These are phyloP conservation scores for Multifurca ochricompacta DNA, from an alignment of 768 basidiomycete species.

Conservation along the genomic window DNA sequence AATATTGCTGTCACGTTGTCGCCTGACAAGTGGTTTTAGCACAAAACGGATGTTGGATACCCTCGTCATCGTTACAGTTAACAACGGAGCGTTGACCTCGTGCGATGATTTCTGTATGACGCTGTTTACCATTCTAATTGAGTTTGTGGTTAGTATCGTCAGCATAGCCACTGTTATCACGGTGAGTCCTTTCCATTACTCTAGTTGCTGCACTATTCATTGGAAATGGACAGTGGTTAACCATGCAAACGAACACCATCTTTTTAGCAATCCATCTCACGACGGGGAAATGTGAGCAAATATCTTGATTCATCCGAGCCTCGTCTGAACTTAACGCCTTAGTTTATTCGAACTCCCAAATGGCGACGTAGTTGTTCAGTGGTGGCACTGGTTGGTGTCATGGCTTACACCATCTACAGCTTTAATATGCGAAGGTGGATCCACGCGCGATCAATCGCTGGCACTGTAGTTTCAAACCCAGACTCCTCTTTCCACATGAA, in stretches of 20 bases:
- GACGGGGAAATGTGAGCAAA: conserved; percentile 4
- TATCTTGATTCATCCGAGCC: neutral
- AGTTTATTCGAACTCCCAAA: conserved; percentile 1
- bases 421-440: conserved; percentile 3
- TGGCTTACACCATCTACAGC: neutral
- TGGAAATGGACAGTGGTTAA: neutral
- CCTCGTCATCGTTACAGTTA: neutral
- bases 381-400: neutral
- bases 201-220: neutral
- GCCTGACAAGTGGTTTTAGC: neutral
- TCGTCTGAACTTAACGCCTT: neutral
- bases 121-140: neutral
- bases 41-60: neutral
- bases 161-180: neutral
- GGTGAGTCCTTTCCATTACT: neutral
- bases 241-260: neutral
- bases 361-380: neutral
- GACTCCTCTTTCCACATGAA: neutral
- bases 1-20: neutral
- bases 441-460: neutral
- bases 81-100: conserved; percentile 1
- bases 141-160: neutral
- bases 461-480: neutral
- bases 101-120: neutral
- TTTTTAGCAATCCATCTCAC: neutral